phyloP scores from a whole-genome alignment of 2,329 filamentous ascomycete species.

The Scolecobasidium constrictum region DNA sequence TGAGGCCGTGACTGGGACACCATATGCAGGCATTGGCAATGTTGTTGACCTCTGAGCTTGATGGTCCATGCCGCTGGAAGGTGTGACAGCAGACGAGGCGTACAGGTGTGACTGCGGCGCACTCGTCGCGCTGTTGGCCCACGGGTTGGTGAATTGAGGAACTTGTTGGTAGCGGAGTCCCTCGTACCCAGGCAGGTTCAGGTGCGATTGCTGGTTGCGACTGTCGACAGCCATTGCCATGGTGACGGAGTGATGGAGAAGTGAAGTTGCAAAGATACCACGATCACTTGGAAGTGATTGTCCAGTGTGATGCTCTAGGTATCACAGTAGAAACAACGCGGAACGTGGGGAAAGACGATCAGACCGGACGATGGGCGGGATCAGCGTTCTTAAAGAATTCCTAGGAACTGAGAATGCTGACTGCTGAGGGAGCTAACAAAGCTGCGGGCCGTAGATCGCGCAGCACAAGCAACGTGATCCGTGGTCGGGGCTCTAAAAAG shows the following conservation, averaged over 20 bases:
- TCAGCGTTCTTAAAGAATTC: slow-evolving; percentile 24
- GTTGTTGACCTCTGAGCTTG: slow-evolving; percentile 47
- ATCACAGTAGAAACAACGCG: slow-evolving; percentile 14
- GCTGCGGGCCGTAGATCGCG: slow-evolving; percentile 7
- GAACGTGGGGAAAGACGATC: slow-evolving; percentile 22
- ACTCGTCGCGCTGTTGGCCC: slow-evolving; percentile 52
- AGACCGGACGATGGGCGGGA: slow-evolving; percentile 34
- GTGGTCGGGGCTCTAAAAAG: background rate
- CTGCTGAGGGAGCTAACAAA: background rate
- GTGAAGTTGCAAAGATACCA: slow-evolving; percentile 11
- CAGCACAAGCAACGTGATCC: slow-evolving; percentile 9
- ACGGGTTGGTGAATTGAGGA: slow-evolving; percentile 85
- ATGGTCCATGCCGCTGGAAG: slow-evolving; percentile 48
- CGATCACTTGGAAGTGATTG: slow-evolving; percentile 16
- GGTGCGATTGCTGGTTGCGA: slow-evolving; percentile 54
- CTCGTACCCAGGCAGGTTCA: slow-evolving; percentile 68
- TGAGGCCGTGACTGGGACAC: slow-evolving; percentile 57
- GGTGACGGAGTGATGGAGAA: slow-evolving; percentile 14
- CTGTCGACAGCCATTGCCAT: slow-evolving; percentile 97
- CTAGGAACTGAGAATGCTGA: slow-evolving; percentile 8
- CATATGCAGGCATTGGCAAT: slow-evolving; percentile 47
- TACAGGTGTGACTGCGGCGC: slow-evolving; percentile 49
- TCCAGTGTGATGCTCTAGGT: slow-evolving; percentile 15
- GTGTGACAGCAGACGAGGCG: slow-evolving; percentile 38
- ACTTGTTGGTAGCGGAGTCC: slow-evolving; percentile 54